Evolutionary conservation across 331 rosid species (phyloP).

Genomic region (Telfairia occidentalis): DNA sequence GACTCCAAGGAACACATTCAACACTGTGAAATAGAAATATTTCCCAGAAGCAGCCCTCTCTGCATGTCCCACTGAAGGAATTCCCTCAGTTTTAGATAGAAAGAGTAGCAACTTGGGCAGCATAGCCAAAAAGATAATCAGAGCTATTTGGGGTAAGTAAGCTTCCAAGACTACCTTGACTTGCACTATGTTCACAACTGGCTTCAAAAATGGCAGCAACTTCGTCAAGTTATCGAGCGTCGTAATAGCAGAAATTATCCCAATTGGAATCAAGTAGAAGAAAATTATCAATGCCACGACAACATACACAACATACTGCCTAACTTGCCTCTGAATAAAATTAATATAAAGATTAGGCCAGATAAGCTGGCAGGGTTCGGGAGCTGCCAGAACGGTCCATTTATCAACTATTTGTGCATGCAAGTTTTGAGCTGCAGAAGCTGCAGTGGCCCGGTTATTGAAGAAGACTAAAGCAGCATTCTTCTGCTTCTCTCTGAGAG

Average conservation of each 20-base stretch:
- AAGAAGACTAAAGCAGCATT: conserved; percentile 68
- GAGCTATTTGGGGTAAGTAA: conserved; percentile 79
- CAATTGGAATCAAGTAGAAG: conserved; percentile 72
- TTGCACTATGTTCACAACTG: conserved; percentile 22
- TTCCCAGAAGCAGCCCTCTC: conserved; percentile 82
- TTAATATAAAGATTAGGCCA: conserved; percentile 72
- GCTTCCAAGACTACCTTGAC: conserved; percentile 75
- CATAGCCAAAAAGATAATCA: conserved; percentile 64
- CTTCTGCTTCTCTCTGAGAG: conserved; percentile 81
- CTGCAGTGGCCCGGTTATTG: conserved; percentile 56
- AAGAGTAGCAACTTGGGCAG: conserved; percentile 67
- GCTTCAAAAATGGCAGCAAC: conserved; percentile 57
- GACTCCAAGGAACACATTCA: conserved; percentile 75
- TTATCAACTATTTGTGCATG: conserved; percentile 62
- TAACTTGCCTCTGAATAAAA: conserved; percentile 39
- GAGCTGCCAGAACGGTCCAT: conserved; percentile 63
- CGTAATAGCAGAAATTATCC: conserved; percentile 55
- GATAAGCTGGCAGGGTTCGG: conserved; percentile 60
- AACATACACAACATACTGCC: conserved; percentile 58
- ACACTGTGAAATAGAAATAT: conserved; percentile 63
- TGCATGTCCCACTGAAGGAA: conserved; percentile 68
- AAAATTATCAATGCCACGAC: conserved; percentile 54
- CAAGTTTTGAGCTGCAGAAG: conserved; percentile 78
- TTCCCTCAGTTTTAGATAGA: conserved; percentile 73
- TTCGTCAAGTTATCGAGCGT: conserved; percentile 56